Conservation (phyloP, 768 basidiomycete genomes). For the Termitomyces sp. region DNA sequence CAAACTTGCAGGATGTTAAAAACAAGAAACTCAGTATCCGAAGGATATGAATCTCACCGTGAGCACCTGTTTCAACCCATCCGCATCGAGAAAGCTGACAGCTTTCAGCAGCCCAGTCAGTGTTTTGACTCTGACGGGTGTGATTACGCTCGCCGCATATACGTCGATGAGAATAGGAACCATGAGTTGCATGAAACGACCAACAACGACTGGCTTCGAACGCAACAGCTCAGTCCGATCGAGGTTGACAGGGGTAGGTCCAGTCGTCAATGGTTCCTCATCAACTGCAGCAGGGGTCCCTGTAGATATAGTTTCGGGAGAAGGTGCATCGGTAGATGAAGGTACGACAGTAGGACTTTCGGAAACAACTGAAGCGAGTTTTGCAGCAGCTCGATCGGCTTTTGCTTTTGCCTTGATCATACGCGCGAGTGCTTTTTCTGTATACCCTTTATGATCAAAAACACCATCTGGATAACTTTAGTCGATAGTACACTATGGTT, state of each 20-base stretch:
- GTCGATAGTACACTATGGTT: not conserved
- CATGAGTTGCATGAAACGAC: slow-evolving; percentile 80
- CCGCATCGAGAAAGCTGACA: slow-evolving; percentile 78
- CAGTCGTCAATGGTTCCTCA: slow-evolving; percentile 23
- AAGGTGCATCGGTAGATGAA: slow-evolving; percentile 19
- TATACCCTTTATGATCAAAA: slow-evolving; percentile 87
- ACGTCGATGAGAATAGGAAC: slow-evolving; percentile 96
- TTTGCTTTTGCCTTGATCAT: slow-evolving; percentile 81
- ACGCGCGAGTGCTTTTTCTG: slow-evolving; percentile 75
- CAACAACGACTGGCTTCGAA: slow-evolving; percentile 69
- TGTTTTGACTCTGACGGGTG: slow-evolving; percentile 83
- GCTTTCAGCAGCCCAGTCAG: slow-evolving; percentile 87
- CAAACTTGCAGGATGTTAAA: slow-evolving; percentile 49
- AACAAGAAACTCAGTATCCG: slow-evolving; percentile 1
- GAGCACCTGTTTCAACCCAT: slow-evolving; percentile 70
- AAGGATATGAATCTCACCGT: slow-evolving; percentile 44
- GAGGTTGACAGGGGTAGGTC: slow-evolving; percentile 28
- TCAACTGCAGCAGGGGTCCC: slow-evolving; percentile 35
- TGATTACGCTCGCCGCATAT: slow-evolving; percentile 95
- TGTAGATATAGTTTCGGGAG: slow-evolving; percentile 17
- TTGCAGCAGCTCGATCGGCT: slow-evolving; percentile 69
- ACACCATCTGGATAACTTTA: slow-evolving; percentile 68
- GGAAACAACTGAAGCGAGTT: slow-evolving; percentile 38
- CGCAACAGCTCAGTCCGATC: slow-evolving; percentile 75
- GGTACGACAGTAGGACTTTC: not conserved